These are phyloP conservation scores for Acer negundo DNA, from an alignment of 345 rosid species.

Conservation along the genomic window DNA sequence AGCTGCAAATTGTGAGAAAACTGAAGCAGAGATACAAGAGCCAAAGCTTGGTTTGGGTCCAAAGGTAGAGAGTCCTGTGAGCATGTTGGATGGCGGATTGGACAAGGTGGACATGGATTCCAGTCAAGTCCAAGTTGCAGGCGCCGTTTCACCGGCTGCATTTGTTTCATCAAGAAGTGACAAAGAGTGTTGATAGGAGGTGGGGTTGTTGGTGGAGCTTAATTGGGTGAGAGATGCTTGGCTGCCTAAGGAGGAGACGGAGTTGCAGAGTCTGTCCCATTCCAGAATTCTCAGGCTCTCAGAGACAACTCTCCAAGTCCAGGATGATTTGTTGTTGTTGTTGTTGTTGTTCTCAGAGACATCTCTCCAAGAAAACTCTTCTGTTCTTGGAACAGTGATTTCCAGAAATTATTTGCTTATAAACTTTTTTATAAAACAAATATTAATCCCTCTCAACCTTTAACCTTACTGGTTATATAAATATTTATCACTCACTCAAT, in stretches of 20 bases:
- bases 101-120: conserved; percentile 55
- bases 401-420: no score
- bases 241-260: conserved; percentile 82
- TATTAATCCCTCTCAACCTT: no score
- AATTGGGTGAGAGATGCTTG: conserved; percentile 66
- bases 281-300: conserved; percentile 71
- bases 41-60: conserved; percentile 60
- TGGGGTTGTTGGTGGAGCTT: conserved; percentile 54
- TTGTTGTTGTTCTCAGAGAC: no score
- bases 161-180: conserved; percentile 75
- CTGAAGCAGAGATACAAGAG: conserved; percentile 57
- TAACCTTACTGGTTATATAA: no score
- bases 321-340: conserved; percentile 11
- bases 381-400: no score
- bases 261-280: conserved; percentile 90
- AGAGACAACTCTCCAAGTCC: conserved; percentile 33
- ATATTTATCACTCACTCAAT: no score
- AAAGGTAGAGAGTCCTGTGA: conserved; percentile 44
- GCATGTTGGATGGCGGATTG: conserved; percentile 54
- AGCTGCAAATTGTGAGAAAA: conserved; percentile 62
- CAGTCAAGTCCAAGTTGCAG: conserved; percentile 61
- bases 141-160: conserved; percentile 71
- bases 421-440: no score
- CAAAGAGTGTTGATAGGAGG: conserved; percentile 59
- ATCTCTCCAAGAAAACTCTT: no score